Percentiles rank a stretch among this genome's conserved stretches.
phyloP scores from a whole-genome alignment of 345 rosid species.

The Bretschneidera sinensis region DNA sequence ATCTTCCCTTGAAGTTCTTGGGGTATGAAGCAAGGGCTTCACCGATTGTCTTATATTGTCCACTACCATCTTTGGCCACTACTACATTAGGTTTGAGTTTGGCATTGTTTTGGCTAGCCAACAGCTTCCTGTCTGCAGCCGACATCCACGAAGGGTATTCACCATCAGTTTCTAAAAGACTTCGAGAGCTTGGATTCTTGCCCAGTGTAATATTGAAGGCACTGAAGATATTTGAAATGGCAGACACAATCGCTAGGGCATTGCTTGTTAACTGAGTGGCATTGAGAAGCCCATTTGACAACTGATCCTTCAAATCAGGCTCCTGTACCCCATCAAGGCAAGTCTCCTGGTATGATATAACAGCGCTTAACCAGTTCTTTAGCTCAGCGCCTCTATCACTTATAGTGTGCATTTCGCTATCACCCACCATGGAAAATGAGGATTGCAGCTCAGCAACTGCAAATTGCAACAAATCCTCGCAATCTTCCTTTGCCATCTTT shows the following conservation, averaged over 20 bases:
- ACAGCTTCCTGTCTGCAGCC: slow-evolving; percentile 29
- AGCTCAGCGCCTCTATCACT: slow-evolving; percentile 25
- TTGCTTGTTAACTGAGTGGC: slow-evolving; percentile 41
- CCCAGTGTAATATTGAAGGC: slow-evolving; percentile 21
- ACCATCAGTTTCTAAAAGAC: slow-evolving; percentile 7
- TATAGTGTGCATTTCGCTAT: slow-evolving; percentile 23
- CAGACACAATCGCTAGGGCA: slow-evolving; percentile 37
- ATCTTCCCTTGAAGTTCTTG: slow-evolving; percentile 18
- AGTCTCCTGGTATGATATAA: slow-evolving; percentile 33
- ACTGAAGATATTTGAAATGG: slow-evolving; percentile 23
- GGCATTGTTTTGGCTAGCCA: slow-evolving; percentile 19
- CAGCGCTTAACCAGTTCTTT: slow-evolving; percentile 44
- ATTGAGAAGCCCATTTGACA: slow-evolving; percentile 21
- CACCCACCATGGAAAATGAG: slow-evolving; percentile 30
- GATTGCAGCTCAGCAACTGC: slow-evolving; percentile 44
- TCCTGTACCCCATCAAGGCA: slow-evolving; percentile 34
- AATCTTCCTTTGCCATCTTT: slow-evolving; percentile 45
- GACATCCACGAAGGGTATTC: slow-evolving; percentile 37
- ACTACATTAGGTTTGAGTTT: slow-evolving; percentile 27
- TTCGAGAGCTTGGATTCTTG: slow-evolving; percentile 4
- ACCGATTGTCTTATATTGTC: slow-evolving; percentile 32
- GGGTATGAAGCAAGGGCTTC: slow-evolving; percentile 43
- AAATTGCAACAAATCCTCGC: slow-evolving; percentile 34
- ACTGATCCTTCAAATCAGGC: slow-evolving; percentile 15
- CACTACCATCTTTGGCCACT: slow-evolving; percentile 53